These are phyloP conservation scores for Blastobotrys aristatus DNA, from an alignment of 1,139 yeast genomes.

Conservation along the genomic window DNA sequence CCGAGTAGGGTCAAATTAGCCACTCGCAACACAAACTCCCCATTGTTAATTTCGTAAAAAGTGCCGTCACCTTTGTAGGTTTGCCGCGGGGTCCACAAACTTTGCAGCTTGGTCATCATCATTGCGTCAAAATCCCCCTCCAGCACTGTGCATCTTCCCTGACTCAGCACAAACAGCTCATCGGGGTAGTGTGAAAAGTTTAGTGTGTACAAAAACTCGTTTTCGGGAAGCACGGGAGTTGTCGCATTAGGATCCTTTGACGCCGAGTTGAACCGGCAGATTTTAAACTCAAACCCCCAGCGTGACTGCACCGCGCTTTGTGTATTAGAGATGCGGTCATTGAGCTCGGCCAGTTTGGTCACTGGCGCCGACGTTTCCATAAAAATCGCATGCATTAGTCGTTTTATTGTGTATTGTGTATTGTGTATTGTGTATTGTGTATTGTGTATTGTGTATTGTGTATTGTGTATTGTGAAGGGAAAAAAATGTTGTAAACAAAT, in stretches of 20 bases:
- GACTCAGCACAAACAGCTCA: constrained; percentile 49
- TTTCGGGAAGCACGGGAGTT: constrained; percentile 4
- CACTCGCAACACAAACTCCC: constrained; percentile 44
- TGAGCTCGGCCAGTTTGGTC: constrained; percentile 59
- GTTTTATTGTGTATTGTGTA: not conserved
- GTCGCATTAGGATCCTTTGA: constrained; percentile 15
- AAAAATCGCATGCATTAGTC: constrained; percentile 41
- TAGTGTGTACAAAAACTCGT: constrained; percentile 48
- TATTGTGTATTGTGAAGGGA: not conserved
- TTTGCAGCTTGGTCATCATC: constrained; percentile 51
- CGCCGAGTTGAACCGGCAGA: constrained; percentile 53
- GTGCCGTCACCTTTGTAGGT: constrained; percentile 73
- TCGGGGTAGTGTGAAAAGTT: constrained; percentile 51
- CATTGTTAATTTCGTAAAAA: constrained; percentile 42
- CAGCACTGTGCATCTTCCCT: constrained; percentile 32
- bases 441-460: no score
- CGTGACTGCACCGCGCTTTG: constrained; percentile 54
- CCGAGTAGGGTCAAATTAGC: constrained; percentile 75
- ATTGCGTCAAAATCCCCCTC: constrained; percentile 33
- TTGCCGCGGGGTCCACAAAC: constrained; percentile 69
- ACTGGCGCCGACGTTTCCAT: constrained; percentile 56
- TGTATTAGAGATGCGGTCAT: constrained; percentile 61
- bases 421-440: no score
- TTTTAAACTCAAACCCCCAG: constrained; percentile 62
- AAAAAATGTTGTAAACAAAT: no score